Evolutionary conservation across 352 stramenopile species (phyloP), one percentile per base, ranked within the genome.

Genomic region (Phytophthora chlamydospora): DNA sequence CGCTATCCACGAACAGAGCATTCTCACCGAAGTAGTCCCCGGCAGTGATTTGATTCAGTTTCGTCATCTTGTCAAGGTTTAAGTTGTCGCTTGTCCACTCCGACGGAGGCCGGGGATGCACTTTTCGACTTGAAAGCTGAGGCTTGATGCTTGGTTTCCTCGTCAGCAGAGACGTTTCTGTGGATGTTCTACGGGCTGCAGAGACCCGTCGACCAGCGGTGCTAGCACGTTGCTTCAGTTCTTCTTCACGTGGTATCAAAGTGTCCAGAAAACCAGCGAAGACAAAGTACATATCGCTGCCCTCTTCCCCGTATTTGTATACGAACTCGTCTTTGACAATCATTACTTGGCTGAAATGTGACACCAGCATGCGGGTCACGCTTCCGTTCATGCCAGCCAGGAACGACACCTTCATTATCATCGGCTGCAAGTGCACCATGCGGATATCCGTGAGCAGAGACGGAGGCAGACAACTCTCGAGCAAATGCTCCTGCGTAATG

Each of bases 281-380:
- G 0, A 93, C 80, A 27, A 93, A 91, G 47, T 76, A 91, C 81
- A 93, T 93, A 41, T 91, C 81, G 17, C 66, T 80, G 6, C 81
- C 81, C 62, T 84, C 56, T 50, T 93, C 79, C 5, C 74, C 75
- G 17, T 78, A 84, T 31, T 71, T 79, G 68, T 76, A 90, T 4
- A 92, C 76, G 39, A 80, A 89, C 41, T 92, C 76, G 14, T 84
- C 75, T 27, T 77, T 76, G 9, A 89, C 68, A 4, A 90, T 57
- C 33, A 90, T 61, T 4, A 87, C 55, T 21, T 92, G 83, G 52
- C 57, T 83, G 52, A 92, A 88, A 39, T 90, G 80, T 2, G 77
- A 73, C 4, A 92, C 81, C 7, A 92, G 61, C 81, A 90, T 88
- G 4, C 81, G 69, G 4, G 78, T 90, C 11, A 90, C 70, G 27